Base-by-base conservation (phyloP, 164 flowering plant genomes). In the Vitis riparia region DNA sequence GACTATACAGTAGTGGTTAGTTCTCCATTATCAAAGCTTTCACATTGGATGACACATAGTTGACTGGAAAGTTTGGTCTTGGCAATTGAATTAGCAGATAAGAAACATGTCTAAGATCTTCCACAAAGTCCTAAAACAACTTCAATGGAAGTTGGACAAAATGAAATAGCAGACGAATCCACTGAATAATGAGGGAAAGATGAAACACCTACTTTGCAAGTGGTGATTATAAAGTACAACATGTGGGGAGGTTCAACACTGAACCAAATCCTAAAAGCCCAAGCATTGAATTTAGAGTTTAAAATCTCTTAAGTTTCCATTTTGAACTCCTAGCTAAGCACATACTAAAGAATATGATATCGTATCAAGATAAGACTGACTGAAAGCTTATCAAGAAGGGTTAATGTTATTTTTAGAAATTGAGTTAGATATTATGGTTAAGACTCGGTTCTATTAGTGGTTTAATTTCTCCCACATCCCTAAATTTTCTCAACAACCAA, bases 301-400 rank as follows among this genome's bases (percentile, higher is more conserved):
- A 65, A 81, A 79, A 68, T 74, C 77, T 67, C 80, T 86, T 23
- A 23, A 82, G 82, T 77, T 86, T 82, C 63, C 61, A 72, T 65
- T 66, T 86, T 52, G 81, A 83, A 57, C 75, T 83, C 63, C 68
- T 59, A 66, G 29, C 65, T 6, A 80, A 49, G 68, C 60, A 55
- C 73, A 65, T 65, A 70, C 58, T 4, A 81, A 75, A 63, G 85
- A 85, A 14, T 81, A 80, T 17, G 85, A 82, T 66, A 59, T 44
- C 80, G 61, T 69, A 59, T 62, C 83, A 75, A 49, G 81, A 79
- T 15, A 79, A 59, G 69, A 29, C 78, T 61, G 50, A 62, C 52
- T 0, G 70, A 75, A 73, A 75, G 67, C 71, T 64, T 66, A 4
- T 62, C 78, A 51, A 66, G 44, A 44, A 53, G 50, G 17, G 49